Conservation (phyloP, 116 monocot genomes). For the Trichopus zeylanicus region DNA sequence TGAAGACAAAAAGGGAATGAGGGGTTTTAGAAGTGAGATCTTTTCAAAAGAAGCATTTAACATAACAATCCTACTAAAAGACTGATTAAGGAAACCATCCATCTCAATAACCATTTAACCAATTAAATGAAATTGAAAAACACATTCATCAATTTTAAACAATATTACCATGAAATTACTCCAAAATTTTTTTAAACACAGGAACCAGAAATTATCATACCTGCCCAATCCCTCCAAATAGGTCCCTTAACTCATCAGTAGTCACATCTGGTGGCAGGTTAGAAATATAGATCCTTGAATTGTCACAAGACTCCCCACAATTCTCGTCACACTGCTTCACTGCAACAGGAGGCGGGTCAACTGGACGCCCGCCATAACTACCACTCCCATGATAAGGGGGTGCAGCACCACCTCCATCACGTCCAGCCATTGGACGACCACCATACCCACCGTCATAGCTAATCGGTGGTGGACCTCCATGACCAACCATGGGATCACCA, state of each 20-base stretch:
- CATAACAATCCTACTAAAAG: too few relatives aligned
- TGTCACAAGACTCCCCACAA: conserved; percentile 91
- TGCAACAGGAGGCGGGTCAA: conserved; percentile 24
- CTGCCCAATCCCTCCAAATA: conserved; percentile 95
- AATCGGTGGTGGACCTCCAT: conserved; percentile 31
- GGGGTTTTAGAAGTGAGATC: too few relatives aligned
- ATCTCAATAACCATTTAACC: too few relatives aligned
- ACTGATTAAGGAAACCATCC: too few relatives aligned
- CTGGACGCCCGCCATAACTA: conserved; percentile 21
- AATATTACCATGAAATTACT: too few relatives aligned
- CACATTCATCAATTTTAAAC: too few relatives aligned
- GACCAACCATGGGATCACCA: conserved; percentile 19
- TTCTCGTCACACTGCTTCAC: conserved; percentile 96
- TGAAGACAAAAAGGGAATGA: too few relatives aligned
- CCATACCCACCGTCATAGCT: conserved; percentile 50
- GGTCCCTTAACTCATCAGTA: conserved; percentile 68
- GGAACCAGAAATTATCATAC: conserved; percentile 23
- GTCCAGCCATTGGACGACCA: conserved; percentile 10
- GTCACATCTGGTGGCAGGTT: conserved; percentile 93
- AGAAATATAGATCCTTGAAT: conserved; percentile 89
- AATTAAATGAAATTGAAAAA: too few relatives aligned
- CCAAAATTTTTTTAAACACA: too few relatives aligned
- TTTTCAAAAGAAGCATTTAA: too few relatives aligned
- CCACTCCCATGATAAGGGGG: too few relatives aligned
- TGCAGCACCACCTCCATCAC: conserved; percentile 29